Evolutionary conservation across 768 basidiomycete genomes (phyloP).

Genomic region (Suillus hirtellus): DNA sequence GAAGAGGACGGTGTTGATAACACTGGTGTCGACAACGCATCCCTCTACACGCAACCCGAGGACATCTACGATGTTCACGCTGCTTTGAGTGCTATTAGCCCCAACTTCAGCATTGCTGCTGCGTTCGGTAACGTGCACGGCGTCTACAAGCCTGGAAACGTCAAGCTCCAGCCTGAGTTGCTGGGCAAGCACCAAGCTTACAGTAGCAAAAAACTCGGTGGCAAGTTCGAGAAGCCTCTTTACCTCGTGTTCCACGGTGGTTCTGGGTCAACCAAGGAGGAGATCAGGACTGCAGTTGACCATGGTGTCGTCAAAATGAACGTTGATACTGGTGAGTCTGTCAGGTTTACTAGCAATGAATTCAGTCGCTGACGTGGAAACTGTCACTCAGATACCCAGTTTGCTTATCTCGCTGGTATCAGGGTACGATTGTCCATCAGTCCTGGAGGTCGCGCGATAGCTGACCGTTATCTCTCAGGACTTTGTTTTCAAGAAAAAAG

Average conservation of each 20-base stretch:
- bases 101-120: slow-evolving; percentile 97
- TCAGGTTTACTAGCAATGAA: background rate
- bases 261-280: slow-evolving; percentile 94
- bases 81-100: slow-evolving; percentile 79
- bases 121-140: slow-evolving; percentile 99
- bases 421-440: slow-evolving; percentile 45
- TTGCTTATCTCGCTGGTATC: slow-evolving; percentile 87
- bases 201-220: slow-evolving; percentile 66
- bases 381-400: slow-evolving; percentile 72
- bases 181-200: slow-evolving; percentile 88
- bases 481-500: slow-evolving; percentile 83
- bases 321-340: slow-evolving; percentile 73
- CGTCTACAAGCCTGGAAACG: slow-evolving; percentile 99
- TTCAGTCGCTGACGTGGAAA: slow-evolving; percentile 10
- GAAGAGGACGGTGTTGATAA: slow-evolving; percentile 99
- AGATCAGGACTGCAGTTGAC: slow-evolving; percentile 87
- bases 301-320: slow-evolving; percentile 99
- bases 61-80: slow-evolving; percentile 91
- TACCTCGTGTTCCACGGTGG: slow-evolving; percentile 99
- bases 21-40: slow-evolving; percentile 89
- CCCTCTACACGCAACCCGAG: slow-evolving; percentile 95
- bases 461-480: slow-evolving; percentile 47
- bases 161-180: slow-evolving; percentile 87
- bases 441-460: background rate
- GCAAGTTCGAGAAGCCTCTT: slow-evolving; percentile 74